Base-by-base conservation (phyloP, 192 early-diverging fungal genomes). In the Coemansia sp. region DNA sequence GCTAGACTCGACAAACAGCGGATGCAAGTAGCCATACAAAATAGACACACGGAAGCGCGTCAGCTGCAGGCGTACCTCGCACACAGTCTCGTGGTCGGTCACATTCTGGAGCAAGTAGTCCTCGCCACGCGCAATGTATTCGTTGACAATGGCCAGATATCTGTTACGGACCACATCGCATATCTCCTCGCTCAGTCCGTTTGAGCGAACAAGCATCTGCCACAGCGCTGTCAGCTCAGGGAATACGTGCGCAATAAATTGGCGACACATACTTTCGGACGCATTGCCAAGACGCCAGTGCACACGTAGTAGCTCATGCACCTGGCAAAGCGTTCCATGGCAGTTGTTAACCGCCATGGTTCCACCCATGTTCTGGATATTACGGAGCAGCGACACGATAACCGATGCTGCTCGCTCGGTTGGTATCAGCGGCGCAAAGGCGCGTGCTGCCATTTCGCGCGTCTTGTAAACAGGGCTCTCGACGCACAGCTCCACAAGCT, bases 401-500 rank as follows among this genome's bases (percentile, higher is more conserved):
- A 57, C 69, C 4, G 42, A n/a, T 1, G 61, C 50, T 0, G 71
- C 76, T 9, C 87, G 70, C n/a, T 85, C 68, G n/a, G 88, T 86
- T 7, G 88, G 76, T 5, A 97, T 71, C 58, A 97, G 69, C 5
- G 94, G 87, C 8, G 91, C 89, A 56, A 92, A 81, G 0, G 95
- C 93, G 39, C 94, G 85, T 4, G 92, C 91, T 0, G 93, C 87
- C 87, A 96, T 93, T 71, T 95, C 94, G 52, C 95, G 86, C 1
- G 90, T 93, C 78, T 93, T 86, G 70, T 65, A 77, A 38, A 87
- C 84, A 1, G 84, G 75, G 16, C 72, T 75, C 52, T 78, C 81
- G 2, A 78, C 60, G 37, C 81, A 83, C 64, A 70, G 56, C 69
- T 83, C 81, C 12, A 83, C 81, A 16, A 83, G 72, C 65, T 78